Evolutionary conservation across 441 rosid genomes (phyloP), one percentile per base, ranked within the genome.

Genomic region (Syzygium syzygioides): DNA sequence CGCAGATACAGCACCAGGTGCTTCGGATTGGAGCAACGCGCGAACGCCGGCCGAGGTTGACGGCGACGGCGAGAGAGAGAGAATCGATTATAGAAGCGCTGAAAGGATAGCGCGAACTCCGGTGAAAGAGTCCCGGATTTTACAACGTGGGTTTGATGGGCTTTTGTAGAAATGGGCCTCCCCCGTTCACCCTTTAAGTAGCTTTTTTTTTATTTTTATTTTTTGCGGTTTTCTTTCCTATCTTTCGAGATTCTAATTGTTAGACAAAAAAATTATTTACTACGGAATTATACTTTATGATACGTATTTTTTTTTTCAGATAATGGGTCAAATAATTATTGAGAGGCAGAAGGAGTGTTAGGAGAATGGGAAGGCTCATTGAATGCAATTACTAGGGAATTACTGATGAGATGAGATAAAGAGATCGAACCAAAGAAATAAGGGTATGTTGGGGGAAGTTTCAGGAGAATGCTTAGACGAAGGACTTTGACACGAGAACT

Each of bases 121-220:
- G 18, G 3, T 5, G 66, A 13, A 28, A 28, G 4, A 6, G 66
- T 60, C 18, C 8, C 32, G 8, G 66, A 5, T 28, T 28, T 60
- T 60, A 15, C 17, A 15, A 60, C 76, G 32, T 17, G 41, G 76
- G 41, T 41, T 64, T n/a, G 68, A 62, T n/a, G 71, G 71, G 79
- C 79, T 8, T 66, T 66, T 66, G 23, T 66, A 7, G 25, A 18
- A 66, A 32, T 66, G 79, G 79, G 79, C 79, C 18, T 66, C 13
- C 18, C 41, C 41, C 25, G 18, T 66, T 66, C 79, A 9, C 79
- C 34, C 25, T 10, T 34, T 12, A 34, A 68, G 26, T 32, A 68
- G 48, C 12, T 1, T n/a, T 0, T 3, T 1, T 14, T 30, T 9
- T 1, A 4, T 9, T 17, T 66, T 9, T 15, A 4, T 32, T 30